These are phyloP conservation scores for Microbotryum scabiosae DNA, from an alignment of 1,284 basidiomycete species.

Conservation along the genomic window DNA sequence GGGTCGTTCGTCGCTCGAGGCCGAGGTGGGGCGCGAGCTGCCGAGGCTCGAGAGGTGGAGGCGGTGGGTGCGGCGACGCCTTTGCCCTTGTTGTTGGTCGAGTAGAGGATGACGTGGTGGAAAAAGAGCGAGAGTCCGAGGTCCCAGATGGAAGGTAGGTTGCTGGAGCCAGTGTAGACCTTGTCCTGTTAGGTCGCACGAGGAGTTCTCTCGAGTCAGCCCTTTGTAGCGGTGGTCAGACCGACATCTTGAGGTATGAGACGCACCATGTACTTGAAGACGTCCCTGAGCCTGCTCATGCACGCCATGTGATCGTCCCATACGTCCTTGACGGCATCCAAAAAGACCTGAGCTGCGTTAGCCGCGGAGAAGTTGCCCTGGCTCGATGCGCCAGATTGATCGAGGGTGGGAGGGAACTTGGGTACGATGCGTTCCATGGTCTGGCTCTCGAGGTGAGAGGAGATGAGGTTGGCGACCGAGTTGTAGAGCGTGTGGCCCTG, in stretches of 20 bases:
- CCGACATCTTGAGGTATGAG: background rate
- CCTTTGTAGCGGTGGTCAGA: too few relatives aligned
- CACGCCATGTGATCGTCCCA: constrained; percentile 93
- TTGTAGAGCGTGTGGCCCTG: constrained; percentile 81
- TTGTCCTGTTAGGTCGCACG: constrained; percentile 54
- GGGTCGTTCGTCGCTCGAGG: constrained; percentile 44
- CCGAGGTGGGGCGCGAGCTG: constrained; percentile 12
- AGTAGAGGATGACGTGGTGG: constrained; percentile 61
- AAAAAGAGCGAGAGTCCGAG: constrained; percentile 79
- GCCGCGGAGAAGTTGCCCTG: constrained; percentile 18
- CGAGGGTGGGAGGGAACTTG: constrained; percentile 55
- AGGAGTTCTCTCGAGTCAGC: constrained; percentile 1
- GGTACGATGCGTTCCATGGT: constrained; percentile 71
- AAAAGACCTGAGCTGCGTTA: constrained; percentile 15
- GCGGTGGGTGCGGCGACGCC: background rate
- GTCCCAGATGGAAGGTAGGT: constrained; percentile 71
- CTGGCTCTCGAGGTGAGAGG: constrained; percentile 72
- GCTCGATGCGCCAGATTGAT: constrained; percentile 9
- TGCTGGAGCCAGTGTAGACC: constrained; percentile 62
- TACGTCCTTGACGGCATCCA: constrained; percentile 42
- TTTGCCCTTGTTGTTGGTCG: constrained; percentile 11
- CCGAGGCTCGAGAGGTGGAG: constrained; percentile 36
- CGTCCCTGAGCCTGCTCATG: constrained; percentile 80
- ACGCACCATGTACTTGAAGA: constrained; percentile 91
- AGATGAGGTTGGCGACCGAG: constrained; percentile 70